A percentile compares a stretch with the other conserved stretches of the same genome.
Conservation (phyloP, 192 early-diverging fungal genomes). For the Entomortierella chlamydospora region DNA sequence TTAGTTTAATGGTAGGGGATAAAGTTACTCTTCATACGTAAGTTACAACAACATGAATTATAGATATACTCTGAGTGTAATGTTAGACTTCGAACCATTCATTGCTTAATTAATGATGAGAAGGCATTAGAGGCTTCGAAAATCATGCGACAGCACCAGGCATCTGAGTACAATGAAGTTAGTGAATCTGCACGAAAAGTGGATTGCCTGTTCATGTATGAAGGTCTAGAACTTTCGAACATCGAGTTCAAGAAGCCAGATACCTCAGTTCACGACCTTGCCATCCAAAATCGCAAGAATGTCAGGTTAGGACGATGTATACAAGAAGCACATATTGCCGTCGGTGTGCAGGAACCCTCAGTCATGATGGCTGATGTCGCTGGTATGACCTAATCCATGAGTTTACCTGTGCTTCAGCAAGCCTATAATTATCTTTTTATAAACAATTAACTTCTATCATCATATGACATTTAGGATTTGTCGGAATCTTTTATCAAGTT, state of each 20-base stretch:
- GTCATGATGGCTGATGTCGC: constrained; percentile 24
- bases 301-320: constrained; percentile 28
- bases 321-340: constrained; percentile 12
- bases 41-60: background rate
- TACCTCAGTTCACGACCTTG: constrained; percentile 23
- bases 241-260: constrained; percentile 27
- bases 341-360: constrained; percentile 10
- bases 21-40: constrained; percentile 14
- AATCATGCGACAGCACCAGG: constrained; percentile 24
- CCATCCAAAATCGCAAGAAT: constrained; percentile 29
- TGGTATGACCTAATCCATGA: constrained; percentile 21
- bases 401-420: background rate
- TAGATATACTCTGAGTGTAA: background rate
- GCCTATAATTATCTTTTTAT: background rate
- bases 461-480: constrained; percentile 12
- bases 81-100: constrained; percentile 8
- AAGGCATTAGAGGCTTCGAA: constrained; percentile 15
- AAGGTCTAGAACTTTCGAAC: constrained; percentile 33
- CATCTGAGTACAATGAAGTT: constrained; percentile 15
- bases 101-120: constrained; percentile 28
- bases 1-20: constrained; percentile 1
- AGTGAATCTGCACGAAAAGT: constrained; percentile 28
- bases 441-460: background rate
- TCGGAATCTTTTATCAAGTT: constrained; percentile 22
- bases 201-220: constrained; percentile 24